Evolutionary conservation across 164 flowering plant genomes (phyloP).

Genomic region (Sedum album): DNA sequence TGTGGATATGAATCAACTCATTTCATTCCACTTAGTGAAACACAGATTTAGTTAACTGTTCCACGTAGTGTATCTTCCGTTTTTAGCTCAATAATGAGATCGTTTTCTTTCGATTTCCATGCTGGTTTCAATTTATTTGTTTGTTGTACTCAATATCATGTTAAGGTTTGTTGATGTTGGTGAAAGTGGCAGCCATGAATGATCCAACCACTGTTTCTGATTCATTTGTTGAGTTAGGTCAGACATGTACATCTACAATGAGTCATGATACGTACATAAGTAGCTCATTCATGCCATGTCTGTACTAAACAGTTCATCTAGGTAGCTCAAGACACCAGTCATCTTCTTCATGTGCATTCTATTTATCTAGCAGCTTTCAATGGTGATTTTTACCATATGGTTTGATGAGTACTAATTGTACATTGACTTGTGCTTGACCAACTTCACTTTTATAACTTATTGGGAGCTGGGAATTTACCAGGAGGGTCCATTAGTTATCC

Average conservation of each 20-base stretch:
- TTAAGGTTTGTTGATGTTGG: background rate
- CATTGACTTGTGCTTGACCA: too few species aligned
- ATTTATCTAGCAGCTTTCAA: too few species aligned
- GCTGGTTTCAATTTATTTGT: background rate
- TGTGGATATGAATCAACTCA: slow-evolving; percentile 2
- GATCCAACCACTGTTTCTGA: background rate
- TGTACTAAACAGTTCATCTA: background rate
- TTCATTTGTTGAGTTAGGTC: background rate
- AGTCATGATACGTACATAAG: background rate
- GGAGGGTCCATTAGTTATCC: too few species aligned
- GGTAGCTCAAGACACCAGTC: too few species aligned
- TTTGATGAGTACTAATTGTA: too few species aligned
- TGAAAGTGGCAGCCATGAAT: background rate
- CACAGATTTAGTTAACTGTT: background rate
- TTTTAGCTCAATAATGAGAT: background rate
- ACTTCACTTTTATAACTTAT: too few species aligned
- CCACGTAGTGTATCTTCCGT: background rate
- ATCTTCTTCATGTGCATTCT: too few species aligned
- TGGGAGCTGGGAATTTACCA: too few species aligned
- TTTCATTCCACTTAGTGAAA: background rate
- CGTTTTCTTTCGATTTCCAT: background rate
- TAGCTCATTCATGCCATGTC: background rate
- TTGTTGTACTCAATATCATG: background rate
- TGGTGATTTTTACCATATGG: too few species aligned
- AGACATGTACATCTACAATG: background rate